Base-by-base conservation (phyloP, 371 early-diverging fungal genomes). In the Mucor ambiguus region DNA sequence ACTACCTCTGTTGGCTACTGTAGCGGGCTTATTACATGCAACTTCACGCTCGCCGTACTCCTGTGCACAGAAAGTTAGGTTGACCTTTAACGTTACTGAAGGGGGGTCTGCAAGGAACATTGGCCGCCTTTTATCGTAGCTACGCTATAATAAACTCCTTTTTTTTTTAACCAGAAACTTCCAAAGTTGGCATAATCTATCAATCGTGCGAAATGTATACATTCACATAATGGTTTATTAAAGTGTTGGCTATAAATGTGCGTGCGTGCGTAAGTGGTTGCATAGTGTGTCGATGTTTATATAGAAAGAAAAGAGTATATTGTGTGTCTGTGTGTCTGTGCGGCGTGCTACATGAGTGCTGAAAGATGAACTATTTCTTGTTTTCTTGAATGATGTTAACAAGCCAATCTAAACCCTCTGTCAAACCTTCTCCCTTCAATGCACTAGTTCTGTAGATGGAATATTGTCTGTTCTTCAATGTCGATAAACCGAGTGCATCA, bases 391-490 rank as follows among this genome's bases (percentile, higher is more conserved):
- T 80, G 32, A 82, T 80, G 46, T 82, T 82, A 22, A 82, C 83
- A 62, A 80, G 71, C 94, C 92, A 93, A 70, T 91, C 92, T 71
- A 91, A 85, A 67, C 97, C 98, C 75, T 98, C 97, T 67, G 92
- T 94, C 41, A 98, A 89, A 70, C 98, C 98, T 73, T 96, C 97
- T 49, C 97, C 97, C 57, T 89, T 86, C 46, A 95, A 90, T 56
- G 97, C 98, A 77, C 96, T 95, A 57, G 97, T 93, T 30, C 94
- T 90, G 83, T 96, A 95, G 68, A 97, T 95, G 69, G 89, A 93
- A 91, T 97, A 98, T 66, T 90, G 85, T 80, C 97, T 93, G 67
- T 91, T 87, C 61, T 92, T 85, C 49, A 96, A 79, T 52, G 90
- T 83, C 52, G 90, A 92, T 66, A 95, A 85, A 46, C 94, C 93